Evolutionary conservation across 2,329 filamentous ascomycete species (phyloP), one percentile per base, ranked within the genome.

Genomic region (Xylaria sp.): DNA sequence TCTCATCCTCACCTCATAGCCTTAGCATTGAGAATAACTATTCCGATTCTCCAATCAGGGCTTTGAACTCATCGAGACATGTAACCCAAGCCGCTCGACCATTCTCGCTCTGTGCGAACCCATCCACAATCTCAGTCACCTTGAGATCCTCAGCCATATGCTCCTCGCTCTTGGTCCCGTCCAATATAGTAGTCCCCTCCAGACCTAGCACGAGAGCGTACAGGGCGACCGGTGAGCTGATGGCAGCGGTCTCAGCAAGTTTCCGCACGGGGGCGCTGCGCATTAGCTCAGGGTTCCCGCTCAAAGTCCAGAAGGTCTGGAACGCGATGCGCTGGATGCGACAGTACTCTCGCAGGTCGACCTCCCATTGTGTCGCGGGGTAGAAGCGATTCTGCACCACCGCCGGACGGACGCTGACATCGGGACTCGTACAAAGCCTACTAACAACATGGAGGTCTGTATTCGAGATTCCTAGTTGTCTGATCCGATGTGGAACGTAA

Each of bases 301-400:
- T 83, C 66, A 88, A 73, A 0, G 85, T 87, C 85, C 86, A 88
- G 74, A 87, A 89, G 9, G 83, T 79, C 77, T 88, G 86, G 73
- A 86, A 88, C 15, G 80, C 73, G 65, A 86, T 81, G 10, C 73
- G 76, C 40, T 76, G 72, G 26, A 77, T 73, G n/a, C 80, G 79
- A 65, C 84, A 87, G 67, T 83, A 85, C 0, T 81, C 79, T 26
- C 92, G 86, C 17, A 94, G 78, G 0, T 81, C 80, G 0, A 81
- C 80, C 70, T 94, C 92, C 73, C 87, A 92, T 2, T 77, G 75
- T 0, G 88, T 91, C 3, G 2, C 81, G 79, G 1, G 81, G 75
- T 90, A 87, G 79, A 96, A 93, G 1, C 91, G 86, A 75, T 96
- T 95, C 80, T 96, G 93, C 5, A 94, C 89, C 1, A 94, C 85